Base-by-base conservation (phyloP, 768 basidiomycete species). In the Mycena maculata region DNA sequence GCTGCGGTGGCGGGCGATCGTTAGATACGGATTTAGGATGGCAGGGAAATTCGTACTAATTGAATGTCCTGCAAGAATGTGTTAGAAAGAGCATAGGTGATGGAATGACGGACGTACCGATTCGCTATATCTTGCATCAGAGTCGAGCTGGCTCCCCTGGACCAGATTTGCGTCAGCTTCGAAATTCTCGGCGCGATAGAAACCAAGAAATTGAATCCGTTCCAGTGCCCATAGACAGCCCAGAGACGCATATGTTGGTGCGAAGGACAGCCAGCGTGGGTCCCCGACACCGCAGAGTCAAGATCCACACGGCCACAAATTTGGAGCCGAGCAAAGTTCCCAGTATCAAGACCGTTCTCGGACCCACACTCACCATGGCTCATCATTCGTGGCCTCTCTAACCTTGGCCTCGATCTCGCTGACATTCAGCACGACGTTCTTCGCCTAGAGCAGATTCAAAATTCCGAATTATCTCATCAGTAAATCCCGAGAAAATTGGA, bases 41-140 rank as follows among this genome's bases (percentile, higher is more conserved):
- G 54, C 12, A 63, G 20, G 31, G 15, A 18, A 16, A 25, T 10
- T 80, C 93, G 79, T 77, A 98, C 96, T 96, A 98, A 76, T 95
- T 97, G 79, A 97, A 96, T n/a, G 97, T 98, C 71, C 96, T 98
- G 69, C n/a, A 22, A 1, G 13, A 16, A 23, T 1, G 39, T 16
- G 27, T 53, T 23, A 16, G 47, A 5, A 23, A 20, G 9, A 20
- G 23, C 50, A 20, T 16, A 48, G 10, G 60, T 49, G 15, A 13
- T 31, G 49, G 49, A 25, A 11, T 41, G 22, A 15, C 12, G 22
- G 20, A 74, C 74, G 36, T 73, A 97, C 96, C 93, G 95, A 86
- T 95, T 92, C 15, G 98, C 96, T 71, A 99, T 99, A 73, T 99
- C 96, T 76, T 95, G 93, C 98, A 99, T 99, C 79, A 99, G 81